Base-by-base conservation (phyloP, 164 flowering plant species). In the Annona cherimola region DNA sequence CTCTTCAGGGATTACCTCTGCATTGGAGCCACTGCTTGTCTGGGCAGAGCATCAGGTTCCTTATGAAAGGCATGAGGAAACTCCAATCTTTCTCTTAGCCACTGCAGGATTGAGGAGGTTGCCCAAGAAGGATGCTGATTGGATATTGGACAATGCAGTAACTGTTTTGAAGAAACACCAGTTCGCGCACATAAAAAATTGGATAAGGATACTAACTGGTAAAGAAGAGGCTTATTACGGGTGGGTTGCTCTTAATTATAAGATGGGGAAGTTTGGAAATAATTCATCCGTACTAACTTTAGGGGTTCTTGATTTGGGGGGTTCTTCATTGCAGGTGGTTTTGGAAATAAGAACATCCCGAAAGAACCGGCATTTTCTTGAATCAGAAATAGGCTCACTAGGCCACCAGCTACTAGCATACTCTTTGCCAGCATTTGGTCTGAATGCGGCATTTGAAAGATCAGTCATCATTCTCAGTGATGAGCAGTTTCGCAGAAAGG, bases 191-290 rank as follows among this genome's bases (percentile, higher is more conserved):
- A 73, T 60, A 61, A 85, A 64, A 70, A 80, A 77, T 41, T 86
- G 88, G 86, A 81, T 88, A 62, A 81, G 89, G 81, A 84, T 86
- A 26, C 79, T 88, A 75, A 84, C 79, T 74, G 92, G 94, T 65
- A 83, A 78, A 73, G 95, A 90, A 78, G 95, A 90, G 75, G 92
- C 91, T 61, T 85, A 85, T 68, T 87, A 88, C 81, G 89, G 89
- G 71, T 90, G 95, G 95, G 81, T 85, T 77, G 88, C 90, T 55
- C 77, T 90, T 66, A 88, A 87, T 65, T 86, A 83, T 63, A 87
- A 79, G 76, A 74, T 84, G 83, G 87, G 89, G 39, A 73, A 63
- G 14, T 76, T 87, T 44, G 77, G 71, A 41, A 78, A 76, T 67
- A 63, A 81, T 19, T 77, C 72, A 41, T 74, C 71, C 46, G 68